These are phyloP conservation scores for Colletotrichum sojae DNA, from an alignment of 2,329 filamentous ascomycete genomes.

Conservation along the genomic window DNA sequence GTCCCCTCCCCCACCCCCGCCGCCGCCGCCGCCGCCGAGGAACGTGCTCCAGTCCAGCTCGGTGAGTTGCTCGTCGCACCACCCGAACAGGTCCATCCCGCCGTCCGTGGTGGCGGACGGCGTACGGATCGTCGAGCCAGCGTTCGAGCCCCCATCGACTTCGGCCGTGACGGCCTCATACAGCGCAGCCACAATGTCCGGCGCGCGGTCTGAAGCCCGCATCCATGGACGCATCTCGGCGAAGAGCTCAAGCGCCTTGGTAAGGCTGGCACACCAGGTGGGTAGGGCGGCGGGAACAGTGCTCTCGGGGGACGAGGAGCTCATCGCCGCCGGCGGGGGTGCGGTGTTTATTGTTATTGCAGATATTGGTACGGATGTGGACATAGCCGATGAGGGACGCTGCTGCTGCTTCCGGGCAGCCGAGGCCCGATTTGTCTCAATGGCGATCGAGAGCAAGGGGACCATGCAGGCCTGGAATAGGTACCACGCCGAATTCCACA, in stretches of 20 bases:
- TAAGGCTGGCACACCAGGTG: slow-evolving; percentile 44
- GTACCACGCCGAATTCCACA: slow-evolving; percentile 51
- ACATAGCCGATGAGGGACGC: not conserved
- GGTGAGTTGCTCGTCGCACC: slow-evolving; percentile 47
- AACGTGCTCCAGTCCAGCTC: slow-evolving; percentile 48
- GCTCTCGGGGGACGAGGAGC: not conserved
- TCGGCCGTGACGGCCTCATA: slow-evolving; percentile 46
- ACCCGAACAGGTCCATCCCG: slow-evolving; percentile 46
- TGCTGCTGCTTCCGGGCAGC: slow-evolving; percentile 8
- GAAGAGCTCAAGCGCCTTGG: slow-evolving; percentile 46
- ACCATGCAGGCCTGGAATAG: slow-evolving; percentile 52
- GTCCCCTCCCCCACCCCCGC: not conserved
- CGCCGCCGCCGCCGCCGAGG: slow-evolving; percentile 29
- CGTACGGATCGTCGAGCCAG: slow-evolving; percentile 39
- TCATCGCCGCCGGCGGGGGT: not conserved
- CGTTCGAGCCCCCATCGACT: slow-evolving; percentile 37
- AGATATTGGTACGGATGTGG: slow-evolving; percentile 8
- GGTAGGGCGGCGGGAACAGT: slow-evolving; percentile 16
- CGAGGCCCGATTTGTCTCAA: slow-evolving; percentile 39
- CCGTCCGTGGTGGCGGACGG: slow-evolving; percentile 45
- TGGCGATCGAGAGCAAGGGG: slow-evolving; percentile 48
- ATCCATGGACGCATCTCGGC: slow-evolving; percentile 49
- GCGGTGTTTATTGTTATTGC: slow-evolving; percentile 2
- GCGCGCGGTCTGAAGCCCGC: slow-evolving; percentile 46
- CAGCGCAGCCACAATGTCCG: slow-evolving; percentile 46